Conservation (phyloP, 805 yeast genomes). For the Saturnispora kantuleensis region DNA sequence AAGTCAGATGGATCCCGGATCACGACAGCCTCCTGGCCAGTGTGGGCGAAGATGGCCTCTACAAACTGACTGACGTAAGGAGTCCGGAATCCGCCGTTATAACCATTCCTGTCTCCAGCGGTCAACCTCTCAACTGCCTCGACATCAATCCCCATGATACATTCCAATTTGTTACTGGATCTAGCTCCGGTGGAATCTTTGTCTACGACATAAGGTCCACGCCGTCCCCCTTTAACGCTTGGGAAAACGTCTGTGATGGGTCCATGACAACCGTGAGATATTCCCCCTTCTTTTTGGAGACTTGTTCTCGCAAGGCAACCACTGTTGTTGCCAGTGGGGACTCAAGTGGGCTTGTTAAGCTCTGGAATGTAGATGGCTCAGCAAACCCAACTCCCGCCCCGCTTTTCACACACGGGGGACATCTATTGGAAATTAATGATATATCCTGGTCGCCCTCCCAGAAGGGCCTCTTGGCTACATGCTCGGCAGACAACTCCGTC, state of each 20-base stretch:
- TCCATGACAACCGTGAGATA: slow-evolving; percentile 61
- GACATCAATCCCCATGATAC: slow-evolving; percentile 50
- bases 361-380: slow-evolving; percentile 42
- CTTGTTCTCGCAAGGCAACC: slow-evolving; percentile 16
- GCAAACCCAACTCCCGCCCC: slow-evolving; percentile 13
- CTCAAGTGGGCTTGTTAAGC: slow-evolving; percentile 51
- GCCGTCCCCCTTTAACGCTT: slow-evolving; percentile 21
- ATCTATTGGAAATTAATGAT: slow-evolving; percentile 78
- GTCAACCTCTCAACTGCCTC: slow-evolving; percentile 37
- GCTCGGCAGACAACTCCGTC: slow-evolving; percentile 76
- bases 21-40: slow-evolving; percentile 54
- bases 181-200: slow-evolving; percentile 42
- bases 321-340: slow-evolving; percentile 48
- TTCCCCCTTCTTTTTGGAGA: slow-evolving; percentile 47
- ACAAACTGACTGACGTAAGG: slow-evolving; percentile 49
- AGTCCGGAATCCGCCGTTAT: slow-evolving; percentile 13
- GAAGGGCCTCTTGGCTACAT: slow-evolving; percentile 63
- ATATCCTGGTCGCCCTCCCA: slow-evolving; percentile 72
- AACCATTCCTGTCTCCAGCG: slow-evolving; percentile 6
- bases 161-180: slow-evolving; percentile 58
- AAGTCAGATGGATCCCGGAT: slow-evolving; percentile 54
- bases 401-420: slow-evolving; percentile 74
- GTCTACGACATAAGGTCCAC: slow-evolving; percentile 59
- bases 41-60: slow-evolving; percentile 54
- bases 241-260: slow-evolving; percentile 34